Evolutionary conservation across 352 stramenopile species (phyloP).

Genomic region (Pythium sp.): DNA sequence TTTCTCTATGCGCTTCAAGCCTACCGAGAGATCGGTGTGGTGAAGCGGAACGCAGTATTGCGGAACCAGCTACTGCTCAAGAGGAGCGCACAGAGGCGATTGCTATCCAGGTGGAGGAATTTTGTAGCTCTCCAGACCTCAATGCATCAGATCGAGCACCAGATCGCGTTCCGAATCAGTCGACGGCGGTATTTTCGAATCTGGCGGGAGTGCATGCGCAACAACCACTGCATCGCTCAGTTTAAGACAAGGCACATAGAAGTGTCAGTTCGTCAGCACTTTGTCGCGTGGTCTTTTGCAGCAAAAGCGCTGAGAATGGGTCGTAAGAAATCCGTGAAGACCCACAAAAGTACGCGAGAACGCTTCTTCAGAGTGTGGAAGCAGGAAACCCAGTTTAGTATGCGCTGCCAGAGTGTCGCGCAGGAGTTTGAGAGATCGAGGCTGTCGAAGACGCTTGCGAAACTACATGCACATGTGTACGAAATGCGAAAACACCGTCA

Average conservation of each 20-base stretch:
- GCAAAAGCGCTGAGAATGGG: slow-evolving; percentile 21
- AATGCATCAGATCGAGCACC: not conserved
- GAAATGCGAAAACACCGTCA: not conserved
- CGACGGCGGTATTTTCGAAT: slow-evolving; percentile 16
- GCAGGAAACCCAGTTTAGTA: not conserved
- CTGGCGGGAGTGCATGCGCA: slow-evolving; percentile 9
- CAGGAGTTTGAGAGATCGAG: not conserved
- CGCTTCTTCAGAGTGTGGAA: slow-evolving; percentile 10
- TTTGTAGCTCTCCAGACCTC: not conserved
- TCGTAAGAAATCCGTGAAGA: not conserved
- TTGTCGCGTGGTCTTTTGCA: slow-evolving; percentile 23
- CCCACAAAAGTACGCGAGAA: not conserved
- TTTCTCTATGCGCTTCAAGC: not conserved
- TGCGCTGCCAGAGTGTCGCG: not conserved
- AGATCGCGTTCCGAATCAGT: slow-evolving; percentile 3
- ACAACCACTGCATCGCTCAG: slow-evolving; percentile 4
- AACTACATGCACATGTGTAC: not conserved
- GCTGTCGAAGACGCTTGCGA: not conserved
- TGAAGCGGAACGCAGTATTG: not conserved
- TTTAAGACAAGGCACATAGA: not conserved
- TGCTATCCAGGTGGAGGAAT: slow-evolving; percentile 1
- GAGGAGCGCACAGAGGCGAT: not conserved
- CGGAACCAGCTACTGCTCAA: not conserved
- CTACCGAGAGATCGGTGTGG: not conserved
- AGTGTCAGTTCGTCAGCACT: slow-evolving; percentile 8